Percentiles rank a stretch among this genome's conserved stretches.
phyloP scores from a whole-genome alignment of 495 filamentous ascomycete species.

The Halenospora varia region DNA sequence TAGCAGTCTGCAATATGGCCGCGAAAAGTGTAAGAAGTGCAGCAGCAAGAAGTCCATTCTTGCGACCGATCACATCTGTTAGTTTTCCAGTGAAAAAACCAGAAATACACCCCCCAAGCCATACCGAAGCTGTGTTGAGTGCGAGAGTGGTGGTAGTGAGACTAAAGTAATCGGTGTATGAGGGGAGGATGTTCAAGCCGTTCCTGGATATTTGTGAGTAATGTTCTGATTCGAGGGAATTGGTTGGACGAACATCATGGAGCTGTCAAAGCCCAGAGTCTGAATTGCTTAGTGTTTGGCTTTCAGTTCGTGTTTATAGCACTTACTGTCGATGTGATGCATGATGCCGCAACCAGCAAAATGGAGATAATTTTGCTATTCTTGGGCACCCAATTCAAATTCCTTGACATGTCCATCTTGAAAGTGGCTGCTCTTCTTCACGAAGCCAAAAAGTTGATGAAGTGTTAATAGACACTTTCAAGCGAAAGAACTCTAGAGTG shows the following conservation, averaged over 20 bases:
- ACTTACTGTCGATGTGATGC: not conserved
- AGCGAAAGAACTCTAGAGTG: too few species aligned
- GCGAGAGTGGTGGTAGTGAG: constrained; percentile 25
- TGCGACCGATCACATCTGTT: constrained; percentile 28
- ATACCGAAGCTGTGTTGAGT: constrained; percentile 19
- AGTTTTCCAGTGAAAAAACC: constrained; percentile 5
- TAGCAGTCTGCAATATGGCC: constrained; percentile 39
- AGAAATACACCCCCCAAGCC: constrained; percentile 8
- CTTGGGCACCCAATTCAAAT: not conserved
- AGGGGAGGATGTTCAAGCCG: constrained; percentile 46
- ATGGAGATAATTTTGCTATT: not conserved
- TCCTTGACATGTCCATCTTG: not conserved
- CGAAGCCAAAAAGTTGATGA: too few species aligned
- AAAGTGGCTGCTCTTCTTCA: too few species aligned
- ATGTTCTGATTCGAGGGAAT: not conserved
- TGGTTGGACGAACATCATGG: constrained; percentile 6
- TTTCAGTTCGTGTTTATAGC: not conserved
- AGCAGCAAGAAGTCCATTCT: constrained; percentile 38
- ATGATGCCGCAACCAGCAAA: not conserved
- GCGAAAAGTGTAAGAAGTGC: constrained; percentile 37
- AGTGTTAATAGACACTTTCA: too few species aligned
- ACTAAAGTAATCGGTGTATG: constrained; percentile 46
- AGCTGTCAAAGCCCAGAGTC: constrained; percentile 17
- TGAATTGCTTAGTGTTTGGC: not conserved
- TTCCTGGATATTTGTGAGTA: constrained; percentile 30